Percentiles rank a stretch among this genome's conserved stretches.
phyloP scores from a whole-genome alignment of 441 rosid species.

The Metrosideros polymorpha region DNA sequence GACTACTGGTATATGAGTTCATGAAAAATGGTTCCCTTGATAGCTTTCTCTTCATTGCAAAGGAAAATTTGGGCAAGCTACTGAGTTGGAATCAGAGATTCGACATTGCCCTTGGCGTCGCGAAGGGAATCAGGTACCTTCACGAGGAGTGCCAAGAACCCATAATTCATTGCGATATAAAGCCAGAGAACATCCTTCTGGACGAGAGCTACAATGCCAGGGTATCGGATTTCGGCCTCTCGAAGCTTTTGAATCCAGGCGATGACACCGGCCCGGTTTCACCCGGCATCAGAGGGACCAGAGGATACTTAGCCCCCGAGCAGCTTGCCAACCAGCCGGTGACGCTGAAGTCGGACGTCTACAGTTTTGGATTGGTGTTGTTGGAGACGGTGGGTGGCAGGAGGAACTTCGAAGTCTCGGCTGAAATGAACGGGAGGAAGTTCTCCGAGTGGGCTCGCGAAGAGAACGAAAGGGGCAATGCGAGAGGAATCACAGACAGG shows the following conservation, averaged over 20 bases:
- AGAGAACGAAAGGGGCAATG: background rate
- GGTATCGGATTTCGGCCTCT: background rate
- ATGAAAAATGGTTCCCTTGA: background rate
- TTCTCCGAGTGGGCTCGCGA: background rate
- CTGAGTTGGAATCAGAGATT: background rate
- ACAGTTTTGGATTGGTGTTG: background rate
- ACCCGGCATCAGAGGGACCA: background rate
- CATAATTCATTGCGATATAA: background rate
- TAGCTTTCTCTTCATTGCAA: background rate
- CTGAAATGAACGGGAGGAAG: background rate
- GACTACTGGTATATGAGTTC: background rate
- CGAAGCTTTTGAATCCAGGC: background rate
- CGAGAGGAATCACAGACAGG: background rate
- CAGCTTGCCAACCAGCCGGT: background rate
- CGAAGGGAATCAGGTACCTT: background rate
- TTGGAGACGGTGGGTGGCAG: background rate
- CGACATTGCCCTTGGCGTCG: background rate
- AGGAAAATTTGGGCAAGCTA: background rate
- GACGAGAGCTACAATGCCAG: background rate
- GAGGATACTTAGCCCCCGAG: background rate
- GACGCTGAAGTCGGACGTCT: background rate
- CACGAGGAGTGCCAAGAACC: background rate
- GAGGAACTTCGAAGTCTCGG: background rate
- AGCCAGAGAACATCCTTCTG: background rate
- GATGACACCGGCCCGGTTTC: background rate